A percentile compares a stretch with the other conserved stretches of the same genome.
These are phyloP conservation scores for Acrocalymma vagum DNA, from an alignment of 2,329 filamentous ascomycete genomes.

Conservation along the genomic window DNA sequence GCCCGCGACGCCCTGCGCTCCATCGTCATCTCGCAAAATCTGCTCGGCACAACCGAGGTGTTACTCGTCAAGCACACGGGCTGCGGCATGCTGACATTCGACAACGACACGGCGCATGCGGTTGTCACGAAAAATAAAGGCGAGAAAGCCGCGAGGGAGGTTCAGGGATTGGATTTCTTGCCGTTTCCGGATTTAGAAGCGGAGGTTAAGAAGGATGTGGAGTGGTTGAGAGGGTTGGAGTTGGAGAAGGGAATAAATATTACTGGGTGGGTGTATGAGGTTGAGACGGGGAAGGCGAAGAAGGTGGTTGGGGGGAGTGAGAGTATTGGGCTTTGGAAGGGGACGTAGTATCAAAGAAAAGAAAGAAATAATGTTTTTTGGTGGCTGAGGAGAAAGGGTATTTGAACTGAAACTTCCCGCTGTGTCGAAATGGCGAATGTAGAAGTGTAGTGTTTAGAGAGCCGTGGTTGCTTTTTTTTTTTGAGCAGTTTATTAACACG, in stretches of 20 bases:
- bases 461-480: too few species aligned
- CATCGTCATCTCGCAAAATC: conserved; percentile 80
- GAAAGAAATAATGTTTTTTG: too few species aligned
- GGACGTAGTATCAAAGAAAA: too few species aligned
- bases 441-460: too few species aligned
- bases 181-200: conserved; percentile 65
- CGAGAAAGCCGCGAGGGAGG: conserved; percentile 56
- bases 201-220: conserved; percentile 73
- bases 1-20: conserved; percentile 75
- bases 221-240: conserved; percentile 66
- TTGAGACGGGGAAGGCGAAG: conserved; percentile 73
- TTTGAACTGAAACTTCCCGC: too few species aligned
- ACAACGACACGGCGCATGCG: conserved; percentile 63
- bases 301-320: conserved; percentile 55
- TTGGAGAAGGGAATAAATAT: conserved; percentile 68
- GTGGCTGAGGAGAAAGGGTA: too few species aligned
- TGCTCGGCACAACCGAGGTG: conserved; percentile 79
- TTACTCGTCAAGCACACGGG: conserved; percentile 78
- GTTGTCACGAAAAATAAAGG: conserved; percentile 69
- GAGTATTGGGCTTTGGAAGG: conserved; percentile 4
- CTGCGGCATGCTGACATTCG: conserved; percentile 76
- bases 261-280: conserved; percentile 80
- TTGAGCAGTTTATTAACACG: too few species aligned
- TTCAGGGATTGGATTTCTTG: conserved; percentile 66
- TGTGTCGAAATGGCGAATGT: too few species aligned